Percentiles rank a stretch among this genome's conserved stretches.
phyloP scores from a whole-genome alignment of 1,139 yeast species.

The Debaryomyces sp. region DNA sequence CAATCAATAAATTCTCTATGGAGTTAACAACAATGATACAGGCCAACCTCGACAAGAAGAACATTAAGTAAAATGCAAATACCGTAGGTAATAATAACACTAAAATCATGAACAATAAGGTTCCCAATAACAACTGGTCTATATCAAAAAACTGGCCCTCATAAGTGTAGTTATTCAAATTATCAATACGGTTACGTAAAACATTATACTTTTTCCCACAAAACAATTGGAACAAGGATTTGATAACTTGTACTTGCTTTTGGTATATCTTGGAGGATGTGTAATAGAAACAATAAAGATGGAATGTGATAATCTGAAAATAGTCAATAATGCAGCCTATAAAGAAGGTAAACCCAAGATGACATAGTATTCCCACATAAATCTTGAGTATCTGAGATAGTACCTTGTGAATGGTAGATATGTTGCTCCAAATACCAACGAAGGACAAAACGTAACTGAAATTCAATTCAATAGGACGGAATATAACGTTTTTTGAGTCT shows the following conservation, averaged over 20 bases:
- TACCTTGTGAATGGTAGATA: neutral
- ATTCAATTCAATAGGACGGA: constrained; percentile 1
- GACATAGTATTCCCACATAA: constrained; percentile 24
- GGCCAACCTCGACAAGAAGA: constrained; percentile 60
- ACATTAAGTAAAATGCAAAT: constrained; percentile 78
- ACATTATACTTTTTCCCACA: constrained; percentile 89
- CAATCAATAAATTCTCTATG: constrained; percentile 63
- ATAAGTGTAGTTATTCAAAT: constrained; percentile 52
- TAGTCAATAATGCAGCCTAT: constrained; percentile 69
- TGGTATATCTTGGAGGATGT: constrained; percentile 78
- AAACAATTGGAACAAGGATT: constrained; percentile 80
- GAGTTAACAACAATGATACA: constrained; percentile 53
- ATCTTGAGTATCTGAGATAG: constrained; percentile 1
- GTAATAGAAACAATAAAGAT: constrained; percentile 73
- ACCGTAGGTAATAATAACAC: constrained; percentile 85
- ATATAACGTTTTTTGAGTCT: neutral
- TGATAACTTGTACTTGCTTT: constrained; percentile 69
- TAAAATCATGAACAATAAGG: constrained; percentile 79
- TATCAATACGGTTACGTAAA: constrained; percentile 81
- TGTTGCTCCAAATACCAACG: neutral
- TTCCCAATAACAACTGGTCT: constrained; percentile 87
- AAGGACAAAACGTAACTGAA: neutral
- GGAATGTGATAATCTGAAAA: constrained; percentile 64
- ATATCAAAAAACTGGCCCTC: constrained; percentile 60
- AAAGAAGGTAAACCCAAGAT: constrained; percentile 65